phyloP scores from a whole-genome alignment of 345 rosid species.

The Eucalyptus curtisii region DNA sequence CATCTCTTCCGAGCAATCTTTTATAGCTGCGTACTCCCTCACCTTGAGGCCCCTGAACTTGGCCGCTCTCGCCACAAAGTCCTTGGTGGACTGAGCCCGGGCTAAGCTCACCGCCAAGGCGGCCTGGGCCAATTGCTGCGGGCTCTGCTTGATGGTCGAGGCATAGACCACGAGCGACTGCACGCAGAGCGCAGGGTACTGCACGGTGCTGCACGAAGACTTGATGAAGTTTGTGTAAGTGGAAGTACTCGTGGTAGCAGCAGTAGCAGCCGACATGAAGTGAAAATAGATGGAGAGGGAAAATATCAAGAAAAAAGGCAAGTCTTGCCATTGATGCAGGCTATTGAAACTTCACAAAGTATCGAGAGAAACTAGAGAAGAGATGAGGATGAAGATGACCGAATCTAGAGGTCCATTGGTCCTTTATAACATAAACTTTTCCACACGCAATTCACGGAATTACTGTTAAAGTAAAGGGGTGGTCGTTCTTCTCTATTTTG shows the following conservation, averaged over 20 bases:
- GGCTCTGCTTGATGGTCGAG: constrained; percentile 44
- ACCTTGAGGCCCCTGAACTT: constrained; percentile 44
- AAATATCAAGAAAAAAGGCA: background rate
- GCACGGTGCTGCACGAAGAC: constrained; percentile 46
- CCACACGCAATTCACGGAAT: background rate
- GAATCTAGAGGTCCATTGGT: background rate
- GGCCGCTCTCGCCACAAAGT: constrained; percentile 38
- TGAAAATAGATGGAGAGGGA: constrained; percentile 4
- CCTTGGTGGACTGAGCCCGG: constrained; percentile 40
- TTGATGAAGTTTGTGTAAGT: constrained; percentile 30
- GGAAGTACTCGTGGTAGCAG: background rate
- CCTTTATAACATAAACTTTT: background rate
- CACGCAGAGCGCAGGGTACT: constrained; percentile 56
- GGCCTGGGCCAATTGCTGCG: constrained; percentile 48
- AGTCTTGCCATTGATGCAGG: background rate
- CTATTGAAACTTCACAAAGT: background rate
- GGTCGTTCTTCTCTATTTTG: background rate
- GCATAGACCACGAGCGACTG: constrained; percentile 51
- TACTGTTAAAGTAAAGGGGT: background rate
- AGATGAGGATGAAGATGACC: background rate
- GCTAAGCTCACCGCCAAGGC: constrained; percentile 59
- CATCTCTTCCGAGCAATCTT: constrained; percentile 67
- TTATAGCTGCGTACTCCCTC: constrained; percentile 46
- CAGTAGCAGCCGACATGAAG: background rate
- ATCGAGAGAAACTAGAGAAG: background rate